Evolutionary conservation across 179 eudicot genomes (phyloP), one percentile per base, ranked within the genome.

Genomic region (Amaranthus tricolor): DNA sequence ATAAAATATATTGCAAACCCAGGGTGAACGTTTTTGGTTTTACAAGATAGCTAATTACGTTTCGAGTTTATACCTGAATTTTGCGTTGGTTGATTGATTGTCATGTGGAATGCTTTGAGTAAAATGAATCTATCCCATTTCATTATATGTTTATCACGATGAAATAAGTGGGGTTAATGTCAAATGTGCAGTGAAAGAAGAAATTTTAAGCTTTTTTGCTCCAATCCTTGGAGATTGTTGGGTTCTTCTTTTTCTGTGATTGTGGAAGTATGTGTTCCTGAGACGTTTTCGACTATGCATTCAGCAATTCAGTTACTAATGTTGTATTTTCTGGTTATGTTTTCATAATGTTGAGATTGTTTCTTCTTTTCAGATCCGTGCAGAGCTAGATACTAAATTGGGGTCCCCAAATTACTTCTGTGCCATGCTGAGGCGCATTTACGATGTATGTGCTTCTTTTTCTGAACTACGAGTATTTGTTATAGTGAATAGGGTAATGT

Each of bases 341-440:
- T 40, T 24, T 73, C 12, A 8, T 71, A 53, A 49, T 53, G 10
- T 21, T 67, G 12, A 1, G 66, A 9, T 14, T 14, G 19, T n/a
- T 51, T 58, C 47, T 49, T 57, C 17, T 5, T 68, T 59, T 65
- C 85, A 93, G 98, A 82, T 85, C 79, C 85, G 84, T 62, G 98
- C 90, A 75, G 98, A 91, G 86, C 88, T 93, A 51, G 95, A 93
- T 84, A 91, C 98, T 1, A 81, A 68, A 76, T 57, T 71, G 70
- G 98, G 97, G 62, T 87, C 84, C 71, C 94, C 90, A 12, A 85
- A 84, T 77, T 79, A 73, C 73, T 59, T 88, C 10, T 68, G 85
- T 72, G 88, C 86, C 43, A 81, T 87, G 79, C 69, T 93, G 51
- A 86, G 91, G 74, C 88, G 81, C 74, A 85, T 81, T 77, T 80